These are phyloP conservation scores for Eutypa lata DNA, from an alignment of 2,329 filamentous ascomycete genomes.

Conservation along the genomic window DNA sequence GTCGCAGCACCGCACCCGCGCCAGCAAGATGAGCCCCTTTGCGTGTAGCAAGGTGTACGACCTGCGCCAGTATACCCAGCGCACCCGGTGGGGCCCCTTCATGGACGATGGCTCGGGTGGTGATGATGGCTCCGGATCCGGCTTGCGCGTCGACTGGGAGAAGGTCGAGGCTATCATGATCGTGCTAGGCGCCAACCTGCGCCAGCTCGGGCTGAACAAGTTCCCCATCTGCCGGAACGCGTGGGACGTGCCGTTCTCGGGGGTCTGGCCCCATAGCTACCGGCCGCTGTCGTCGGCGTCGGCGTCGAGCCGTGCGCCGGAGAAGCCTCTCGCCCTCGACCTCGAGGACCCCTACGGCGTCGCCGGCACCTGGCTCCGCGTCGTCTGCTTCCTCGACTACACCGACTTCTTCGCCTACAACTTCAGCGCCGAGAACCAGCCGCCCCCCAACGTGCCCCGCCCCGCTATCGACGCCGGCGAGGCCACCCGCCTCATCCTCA, in stretches of 20 bases:
- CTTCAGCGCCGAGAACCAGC: slow-evolving; percentile 48
- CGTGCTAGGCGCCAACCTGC: slow-evolving; percentile 62
- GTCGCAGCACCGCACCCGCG: slow-evolving; percentile 30
- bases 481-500: slow-evolving; percentile 66
- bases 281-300: slow-evolving; percentile 29
- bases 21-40: slow-evolving; percentile 48
- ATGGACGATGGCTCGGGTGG: slow-evolving; percentile 56
- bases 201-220: slow-evolving; percentile 40
- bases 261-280: slow-evolving; percentile 51
- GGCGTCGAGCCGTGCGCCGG: slow-evolving; percentile 16
- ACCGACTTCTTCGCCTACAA: slow-evolving; percentile 72
- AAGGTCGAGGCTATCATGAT: slow-evolving; percentile 74
- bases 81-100: slow-evolving; percentile 70
- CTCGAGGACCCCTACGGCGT: slow-evolving; percentile 67
- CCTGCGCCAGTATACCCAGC: slow-evolving; percentile 61
- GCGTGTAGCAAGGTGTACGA: slow-evolving; percentile 73
- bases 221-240: slow-evolving; percentile 46
- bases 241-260: slow-evolving; percentile 56
- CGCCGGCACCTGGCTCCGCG: slow-evolving; percentile 68
- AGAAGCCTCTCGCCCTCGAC: slow-evolving; percentile 42
- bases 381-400: slow-evolving; percentile 60
- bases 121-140: no score
- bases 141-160: slow-evolving; percentile 76
- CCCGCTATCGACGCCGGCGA: slow-evolving; percentile 59
- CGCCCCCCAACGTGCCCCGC: slow-evolving; percentile 41